Evolutionary conservation across 805 yeast genomes (phyloP).

Genomic region (Myxozyma mucilagina): DNA sequence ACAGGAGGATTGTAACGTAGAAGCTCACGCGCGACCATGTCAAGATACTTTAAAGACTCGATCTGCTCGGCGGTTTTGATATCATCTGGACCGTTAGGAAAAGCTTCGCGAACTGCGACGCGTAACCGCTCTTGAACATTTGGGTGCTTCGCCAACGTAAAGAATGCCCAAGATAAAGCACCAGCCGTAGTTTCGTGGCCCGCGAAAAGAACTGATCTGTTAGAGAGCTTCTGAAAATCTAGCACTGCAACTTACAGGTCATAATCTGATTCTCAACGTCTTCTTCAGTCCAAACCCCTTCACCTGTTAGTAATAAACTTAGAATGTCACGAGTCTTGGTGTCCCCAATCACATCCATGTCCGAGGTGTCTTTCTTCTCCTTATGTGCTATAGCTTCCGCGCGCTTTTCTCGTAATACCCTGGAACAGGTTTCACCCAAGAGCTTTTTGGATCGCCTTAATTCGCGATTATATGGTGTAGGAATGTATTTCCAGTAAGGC

Average conservation of each 20-base stretch:
- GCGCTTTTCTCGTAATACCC: background rate
- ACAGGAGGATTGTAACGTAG: constrained; percentile 23
- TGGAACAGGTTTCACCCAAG: background rate
- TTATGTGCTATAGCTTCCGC: background rate
- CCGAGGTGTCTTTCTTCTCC: background rate
- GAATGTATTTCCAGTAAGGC: constrained; percentile 22
- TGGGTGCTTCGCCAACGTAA: constrained; percentile 13
- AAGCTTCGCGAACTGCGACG: constrained; percentile 12
- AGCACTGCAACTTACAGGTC: constrained; percentile 8
- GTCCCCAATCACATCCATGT: background rate
- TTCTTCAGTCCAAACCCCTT: constrained; percentile 3
- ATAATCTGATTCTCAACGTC: constrained; percentile 17
- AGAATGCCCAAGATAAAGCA: constrained; percentile 15
- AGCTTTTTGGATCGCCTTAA: constrained; percentile 3
- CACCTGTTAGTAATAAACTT: constrained; percentile 6
- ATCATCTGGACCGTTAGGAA: constrained; percentile 17
- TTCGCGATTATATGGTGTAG: constrained; percentile 4
- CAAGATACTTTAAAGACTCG: constrained; percentile 12
- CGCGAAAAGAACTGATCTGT: constrained; percentile 15
- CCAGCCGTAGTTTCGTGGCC: constrained; percentile 30
- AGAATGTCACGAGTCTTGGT: constrained; percentile 14
- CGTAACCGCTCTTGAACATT: constrained; percentile 21
- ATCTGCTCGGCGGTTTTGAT: constrained; percentile 14
- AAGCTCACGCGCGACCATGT: constrained; percentile 18
- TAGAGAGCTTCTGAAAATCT: background rate